These are phyloP conservation scores for Penicillium sp. DNA, from an alignment of 2,329 filamentous ascomycete genomes.

Conservation along the genomic window DNA sequence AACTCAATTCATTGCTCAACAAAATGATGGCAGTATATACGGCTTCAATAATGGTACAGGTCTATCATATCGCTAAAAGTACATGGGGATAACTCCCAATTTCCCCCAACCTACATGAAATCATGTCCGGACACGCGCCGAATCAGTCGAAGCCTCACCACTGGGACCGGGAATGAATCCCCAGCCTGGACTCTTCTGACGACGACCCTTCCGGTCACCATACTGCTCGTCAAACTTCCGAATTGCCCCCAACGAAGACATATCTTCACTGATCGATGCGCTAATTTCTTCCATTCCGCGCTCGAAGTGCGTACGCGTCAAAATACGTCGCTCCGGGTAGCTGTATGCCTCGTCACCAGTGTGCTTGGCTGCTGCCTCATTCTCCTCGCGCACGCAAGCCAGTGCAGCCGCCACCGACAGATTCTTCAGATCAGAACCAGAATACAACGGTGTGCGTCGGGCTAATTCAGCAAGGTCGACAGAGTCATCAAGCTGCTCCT, in stretches of 20 bases:
- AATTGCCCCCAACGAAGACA: constrained; percentile 80
- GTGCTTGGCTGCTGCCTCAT: constrained; percentile 39
- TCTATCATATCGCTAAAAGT: constrained; percentile 35
- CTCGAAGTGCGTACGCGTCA: constrained; percentile 74
- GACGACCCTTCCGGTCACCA: constrained; percentile 71
- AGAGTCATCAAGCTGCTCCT: constrained; percentile 44
- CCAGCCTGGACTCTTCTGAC: constrained; percentile 57
- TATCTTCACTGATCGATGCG: constrained; percentile 90
- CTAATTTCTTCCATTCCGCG: constrained; percentile 84
- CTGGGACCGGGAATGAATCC: constrained; percentile 48
- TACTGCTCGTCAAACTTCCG: constrained; percentile 95
- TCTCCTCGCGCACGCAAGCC: constrained; percentile 50
- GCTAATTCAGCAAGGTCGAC: constrained; percentile 47
- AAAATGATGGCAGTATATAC: constrained; percentile 16
- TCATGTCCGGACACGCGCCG: constrained; percentile 44
- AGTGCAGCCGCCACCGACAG: constrained; percentile 52
- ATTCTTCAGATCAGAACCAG: constrained; percentile 55
- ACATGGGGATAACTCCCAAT: constrained; percentile 17
- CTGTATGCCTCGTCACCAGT: constrained; percentile 48
- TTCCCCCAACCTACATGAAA: not conserved
- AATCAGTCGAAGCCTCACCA: constrained; percentile 35
- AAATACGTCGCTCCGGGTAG: constrained; percentile 67
- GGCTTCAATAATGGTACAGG: constrained; percentile 32
- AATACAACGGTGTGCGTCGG: constrained; percentile 49
- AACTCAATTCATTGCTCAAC: not conserved